Conservation (phyloP, 2,329 filamentous ascomycete species). For the Arthroderma sp. region DNA sequence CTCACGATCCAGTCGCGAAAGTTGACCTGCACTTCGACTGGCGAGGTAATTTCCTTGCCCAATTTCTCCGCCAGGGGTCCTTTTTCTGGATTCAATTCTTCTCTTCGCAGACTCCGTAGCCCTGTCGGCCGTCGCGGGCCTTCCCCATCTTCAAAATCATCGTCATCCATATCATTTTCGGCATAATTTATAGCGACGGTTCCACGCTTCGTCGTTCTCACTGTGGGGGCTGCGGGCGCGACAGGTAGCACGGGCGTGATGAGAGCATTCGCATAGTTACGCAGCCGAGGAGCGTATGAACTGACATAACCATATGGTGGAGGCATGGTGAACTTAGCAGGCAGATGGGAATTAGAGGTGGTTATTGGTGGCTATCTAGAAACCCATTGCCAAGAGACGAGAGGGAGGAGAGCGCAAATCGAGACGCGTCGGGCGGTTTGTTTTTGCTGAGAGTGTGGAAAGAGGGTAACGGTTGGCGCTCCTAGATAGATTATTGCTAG, state of each 20-base stretch:
- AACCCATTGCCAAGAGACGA: constrained; percentile 3
- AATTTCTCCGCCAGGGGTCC: constrained; percentile 59
- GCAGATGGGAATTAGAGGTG: no score
- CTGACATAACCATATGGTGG: constrained; percentile 65
- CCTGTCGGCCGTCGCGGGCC: constrained; percentile 62
- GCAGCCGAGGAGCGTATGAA: constrained; percentile 79
- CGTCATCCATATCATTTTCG: constrained; percentile 81
- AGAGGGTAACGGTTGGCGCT: no score
- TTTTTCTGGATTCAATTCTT: constrained; percentile 53
- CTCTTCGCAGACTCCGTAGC: constrained; percentile 65
- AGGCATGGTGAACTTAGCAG: constrained; percentile 8
- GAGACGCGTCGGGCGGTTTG: constrained; percentile 1
- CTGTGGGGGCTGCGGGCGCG: constrained; percentile 50
- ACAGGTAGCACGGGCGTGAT: constrained; percentile 70
- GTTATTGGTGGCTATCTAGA: neutral
- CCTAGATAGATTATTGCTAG: no score
- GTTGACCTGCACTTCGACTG: constrained; percentile 76
- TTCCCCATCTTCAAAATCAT: constrained; percentile 50
- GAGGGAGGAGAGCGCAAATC: neutral
- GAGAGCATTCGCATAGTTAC: constrained; percentile 82
- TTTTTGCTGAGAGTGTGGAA: neutral
- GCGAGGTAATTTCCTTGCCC: constrained; percentile 65
- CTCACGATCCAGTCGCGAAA: constrained; percentile 95
- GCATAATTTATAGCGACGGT: constrained; percentile 97
- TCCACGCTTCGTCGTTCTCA: constrained; percentile 90